A percentile compares a stretch with the other conserved stretches of the same genome.
These are phyloP conservation scores for Erodium maritimum DNA, from an alignment of 345 rosid genomes.

Conservation along the genomic window DNA sequence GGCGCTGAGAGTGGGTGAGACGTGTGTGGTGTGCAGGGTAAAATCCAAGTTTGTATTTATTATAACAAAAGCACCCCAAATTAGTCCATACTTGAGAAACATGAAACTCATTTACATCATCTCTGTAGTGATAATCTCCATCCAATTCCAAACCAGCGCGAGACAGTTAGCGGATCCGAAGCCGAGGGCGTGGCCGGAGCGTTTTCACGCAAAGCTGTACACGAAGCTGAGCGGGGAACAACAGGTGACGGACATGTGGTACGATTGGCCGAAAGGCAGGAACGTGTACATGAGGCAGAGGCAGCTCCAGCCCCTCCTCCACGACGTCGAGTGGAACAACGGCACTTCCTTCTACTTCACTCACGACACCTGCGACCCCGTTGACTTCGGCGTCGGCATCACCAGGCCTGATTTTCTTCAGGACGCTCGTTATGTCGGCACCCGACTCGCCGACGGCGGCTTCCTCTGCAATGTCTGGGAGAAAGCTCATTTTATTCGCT, in stretches of 20 bases:
- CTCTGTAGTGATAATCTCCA: too few species aligned
- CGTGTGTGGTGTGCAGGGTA: too few species aligned
- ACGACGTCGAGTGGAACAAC: slow-evolving; percentile 27
- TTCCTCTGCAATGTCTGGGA: slow-evolving; percentile 30
- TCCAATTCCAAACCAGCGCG: too few species aligned
- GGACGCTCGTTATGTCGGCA: slow-evolving; percentile 22
- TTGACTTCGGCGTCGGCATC: slow-evolving; percentile 19
- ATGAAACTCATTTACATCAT: too few species aligned
- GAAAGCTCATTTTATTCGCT: slow-evolving; percentile 28
- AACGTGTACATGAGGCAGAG: slow-evolving; percentile 21
- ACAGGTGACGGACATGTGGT: slow-evolving; percentile 21
- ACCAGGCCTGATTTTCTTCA: slow-evolving; percentile 34
- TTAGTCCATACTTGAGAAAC: too few species aligned
- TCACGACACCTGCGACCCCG: slow-evolving; percentile 9
- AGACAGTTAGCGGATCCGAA: too few species aligned
- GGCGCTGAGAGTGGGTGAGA: too few species aligned
- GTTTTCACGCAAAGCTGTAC: slow-evolving; percentile 26
- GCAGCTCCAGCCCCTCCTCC: slow-evolving; percentile 15
- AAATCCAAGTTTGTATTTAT: too few species aligned
- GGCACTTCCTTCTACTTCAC: slow-evolving; percentile 30
- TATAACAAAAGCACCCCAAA: too few species aligned
- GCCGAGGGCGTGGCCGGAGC: slow-evolving; percentile 29
- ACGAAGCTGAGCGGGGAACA: slow-evolving; percentile 12
- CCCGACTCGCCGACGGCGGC: slow-evolving; percentile 17
- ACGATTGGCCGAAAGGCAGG: slow-evolving; percentile 30